These are phyloP conservation scores for Secale cereale DNA, from an alignment of 176 grass and related monocot species.

Conservation along the genomic window DNA sequence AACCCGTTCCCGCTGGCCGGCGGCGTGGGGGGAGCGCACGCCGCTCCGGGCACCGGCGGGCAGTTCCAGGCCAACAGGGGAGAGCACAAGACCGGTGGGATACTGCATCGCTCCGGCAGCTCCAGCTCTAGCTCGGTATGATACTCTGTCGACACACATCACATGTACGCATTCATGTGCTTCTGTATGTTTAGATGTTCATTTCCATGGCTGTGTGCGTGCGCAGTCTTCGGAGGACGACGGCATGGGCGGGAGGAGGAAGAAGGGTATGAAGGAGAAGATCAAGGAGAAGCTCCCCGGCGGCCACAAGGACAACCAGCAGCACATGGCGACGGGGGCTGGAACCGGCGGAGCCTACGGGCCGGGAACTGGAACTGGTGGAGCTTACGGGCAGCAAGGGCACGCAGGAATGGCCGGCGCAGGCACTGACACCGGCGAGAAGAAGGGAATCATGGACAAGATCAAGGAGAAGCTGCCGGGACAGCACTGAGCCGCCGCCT, in stretches of 20 bases:
- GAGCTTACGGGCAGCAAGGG: conserved; percentile 17
- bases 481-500: neutral
- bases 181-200: neutral
- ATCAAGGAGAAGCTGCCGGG: conserved; percentile 24
- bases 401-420: neutral
- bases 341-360: too few relatives aligned
- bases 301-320: conserved; percentile 12
- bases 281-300: conserved; percentile 65
- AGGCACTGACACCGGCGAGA: neutral
- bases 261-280: conserved; percentile 77
- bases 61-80: conserved; percentile 27
- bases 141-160: neutral
- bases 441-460: conserved; percentile 17
- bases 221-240: conserved; percentile 59
- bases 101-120: conserved; percentile 54
- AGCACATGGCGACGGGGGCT: neutral
- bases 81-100: conserved; percentile 16
- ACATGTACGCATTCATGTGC: too few relatives aligned
- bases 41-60: neutral
- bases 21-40: neutral
- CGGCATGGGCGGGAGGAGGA: conserved; percentile 51
- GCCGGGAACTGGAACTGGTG: too few relatives aligned
- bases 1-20: conserved; percentile 1
- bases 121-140: conserved; percentile 62
- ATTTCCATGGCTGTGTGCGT: neutral